Evolutionary conservation across 2,329 filamentous ascomycete genomes (phyloP).

Genomic region (Penicillium frequentans): DNA sequence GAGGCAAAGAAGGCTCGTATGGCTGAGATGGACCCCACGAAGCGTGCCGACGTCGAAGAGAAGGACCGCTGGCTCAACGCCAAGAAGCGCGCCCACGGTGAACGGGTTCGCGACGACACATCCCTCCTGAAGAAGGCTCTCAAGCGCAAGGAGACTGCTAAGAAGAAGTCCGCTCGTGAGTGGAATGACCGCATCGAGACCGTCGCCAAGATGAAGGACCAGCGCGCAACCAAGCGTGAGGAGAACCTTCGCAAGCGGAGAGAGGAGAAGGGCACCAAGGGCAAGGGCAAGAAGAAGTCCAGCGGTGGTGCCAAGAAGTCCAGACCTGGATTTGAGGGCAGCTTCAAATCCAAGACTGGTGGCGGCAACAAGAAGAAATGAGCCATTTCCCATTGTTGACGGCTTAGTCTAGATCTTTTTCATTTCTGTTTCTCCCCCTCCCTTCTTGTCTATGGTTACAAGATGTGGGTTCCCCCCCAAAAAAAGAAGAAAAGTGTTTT

Average conservation of each 20-base stretch:
- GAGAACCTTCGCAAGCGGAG: constrained; percentile 72
- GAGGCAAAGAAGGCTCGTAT: constrained; percentile 85
- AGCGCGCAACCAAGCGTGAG: constrained; percentile 78
- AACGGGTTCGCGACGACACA: constrained; percentile 84
- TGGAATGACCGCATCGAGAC: constrained; percentile 74
- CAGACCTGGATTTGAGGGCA: constrained; percentile 70
- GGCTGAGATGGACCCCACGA: constrained; percentile 70
- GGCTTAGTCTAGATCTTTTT: background rate
- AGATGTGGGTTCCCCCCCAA: constrained; percentile 6
- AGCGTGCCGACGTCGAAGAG: constrained; percentile 82
- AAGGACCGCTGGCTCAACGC: constrained; percentile 95
- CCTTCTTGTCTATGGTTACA: constrained; percentile 3
- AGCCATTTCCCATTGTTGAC: constrained; percentile 5
- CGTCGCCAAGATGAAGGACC: constrained; percentile 73
- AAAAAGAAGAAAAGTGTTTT: constrained; percentile 23
- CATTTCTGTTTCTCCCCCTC: background rate
- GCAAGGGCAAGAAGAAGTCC: constrained; percentile 45
- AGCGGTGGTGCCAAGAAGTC: constrained; percentile 49
- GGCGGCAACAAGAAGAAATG: constrained; percentile 46
- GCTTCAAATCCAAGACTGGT: constrained; percentile 59
- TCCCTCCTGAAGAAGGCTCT: constrained; percentile 87
- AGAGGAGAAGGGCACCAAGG: constrained; percentile 68
- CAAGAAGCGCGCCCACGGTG: constrained; percentile 82
- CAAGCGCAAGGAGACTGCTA: constrained; percentile 85
- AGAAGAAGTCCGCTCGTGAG: constrained; percentile 88